Conservation (phyloP, 129 eudicot genomes). For the Oenanthe sinensis region DNA sequence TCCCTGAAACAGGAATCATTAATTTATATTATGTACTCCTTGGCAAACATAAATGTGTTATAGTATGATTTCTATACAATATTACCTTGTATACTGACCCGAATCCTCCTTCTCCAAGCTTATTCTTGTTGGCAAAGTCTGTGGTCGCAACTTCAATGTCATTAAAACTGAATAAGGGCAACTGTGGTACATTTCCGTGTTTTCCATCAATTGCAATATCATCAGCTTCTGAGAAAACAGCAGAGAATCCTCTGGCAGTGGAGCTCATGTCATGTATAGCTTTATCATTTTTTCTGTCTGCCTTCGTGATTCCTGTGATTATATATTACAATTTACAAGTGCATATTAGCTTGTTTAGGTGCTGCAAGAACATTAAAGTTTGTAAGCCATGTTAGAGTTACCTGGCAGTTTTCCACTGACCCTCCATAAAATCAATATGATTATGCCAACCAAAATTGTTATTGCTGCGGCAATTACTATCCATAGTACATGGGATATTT, state of each 20-base stretch:
- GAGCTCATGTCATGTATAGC: conserved; percentile 18
- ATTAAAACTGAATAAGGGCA: conserved; percentile 35
- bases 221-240: conserved; percentile 25
- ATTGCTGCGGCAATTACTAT: conserved; percentile 23
- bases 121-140: conserved; percentile 50
- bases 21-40: neutral
- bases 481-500: conserved; percentile 10
- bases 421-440: conserved; percentile 40
- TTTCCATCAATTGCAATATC: conserved; percentile 31
- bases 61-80: neutral
- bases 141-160: conserved; percentile 45
- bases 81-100: conserved; percentile 78
- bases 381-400: conserved; percentile 5
- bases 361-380: neutral
- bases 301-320: conserved; percentile 14
- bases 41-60: neutral
- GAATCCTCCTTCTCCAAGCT: conserved; percentile 89
- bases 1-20: conserved; percentile 33
- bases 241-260: conserved; percentile 25
- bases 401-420: conserved; percentile 33
- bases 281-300: conserved; percentile 6
- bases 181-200: conserved; percentile 33
- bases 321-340: neutral
- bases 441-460: conserved; percentile 25
- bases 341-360: neutral